phyloP scores from a whole-genome alignment of 306 rosid species.

The Sesbania bispinosa region DNA sequence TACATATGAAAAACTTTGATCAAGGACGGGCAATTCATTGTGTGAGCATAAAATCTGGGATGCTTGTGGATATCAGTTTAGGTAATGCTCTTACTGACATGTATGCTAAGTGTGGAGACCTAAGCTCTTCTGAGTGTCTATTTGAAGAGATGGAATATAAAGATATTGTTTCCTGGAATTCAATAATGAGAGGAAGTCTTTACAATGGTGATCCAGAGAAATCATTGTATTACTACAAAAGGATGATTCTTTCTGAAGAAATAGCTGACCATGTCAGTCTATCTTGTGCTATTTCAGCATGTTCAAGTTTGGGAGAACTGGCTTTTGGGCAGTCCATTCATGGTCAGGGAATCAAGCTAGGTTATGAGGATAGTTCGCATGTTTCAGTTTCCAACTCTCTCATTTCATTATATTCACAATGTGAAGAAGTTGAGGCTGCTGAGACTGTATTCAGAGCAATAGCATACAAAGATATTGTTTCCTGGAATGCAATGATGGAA shows the following conservation, averaged over 20 bases:
- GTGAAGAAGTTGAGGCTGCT: constrained; percentile 32
- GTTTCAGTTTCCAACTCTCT: constrained; percentile 53
- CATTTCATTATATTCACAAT: constrained; percentile 48
- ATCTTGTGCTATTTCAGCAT: constrained; percentile 49
- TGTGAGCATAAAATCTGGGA: constrained; percentile 43
- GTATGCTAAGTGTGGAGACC: constrained; percentile 49
- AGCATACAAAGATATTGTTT: constrained; percentile 36
- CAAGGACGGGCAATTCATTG: constrained; percentile 49
- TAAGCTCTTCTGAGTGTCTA: constrained; percentile 38
- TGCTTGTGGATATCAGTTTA: constrained; percentile 42
- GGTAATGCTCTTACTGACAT: constrained; percentile 47
- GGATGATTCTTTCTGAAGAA: constrained; percentile 35
- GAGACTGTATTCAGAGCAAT: constrained; percentile 46
- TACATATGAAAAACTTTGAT: constrained; percentile 26
- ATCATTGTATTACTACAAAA: constrained; percentile 36
- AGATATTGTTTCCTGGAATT: constrained; percentile 56
- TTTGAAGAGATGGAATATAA: constrained; percentile 38
- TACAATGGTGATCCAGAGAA: constrained; percentile 35
- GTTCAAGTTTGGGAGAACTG: constrained; percentile 37
- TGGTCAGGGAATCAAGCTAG: constrained; percentile 44
- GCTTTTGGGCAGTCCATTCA: constrained; percentile 42
- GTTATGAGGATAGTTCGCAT: constrained; percentile 33
- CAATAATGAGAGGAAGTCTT: constrained; percentile 48
- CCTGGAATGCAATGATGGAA: constrained; percentile 58
- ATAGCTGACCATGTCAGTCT: constrained; percentile 34